Percentiles rank a stretch among this genome's conserved stretches.
Evolutionary conservation across 1,284 basidiomycete genomes (phyloP).

Genomic region (Austroboletus novae-zelandiae): DNA sequence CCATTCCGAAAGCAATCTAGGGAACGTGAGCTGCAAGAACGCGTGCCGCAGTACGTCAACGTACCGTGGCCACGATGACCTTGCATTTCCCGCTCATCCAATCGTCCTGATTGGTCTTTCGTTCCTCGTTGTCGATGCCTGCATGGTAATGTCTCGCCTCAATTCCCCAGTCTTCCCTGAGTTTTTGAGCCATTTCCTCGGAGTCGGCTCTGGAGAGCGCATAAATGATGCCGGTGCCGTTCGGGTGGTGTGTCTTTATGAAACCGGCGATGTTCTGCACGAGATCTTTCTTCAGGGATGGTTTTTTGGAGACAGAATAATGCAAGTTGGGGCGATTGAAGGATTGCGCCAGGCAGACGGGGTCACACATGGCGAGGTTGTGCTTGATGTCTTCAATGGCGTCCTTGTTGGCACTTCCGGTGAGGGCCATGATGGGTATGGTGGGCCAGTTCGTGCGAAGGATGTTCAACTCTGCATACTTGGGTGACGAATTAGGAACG

Average conservation of each 20-base stretch:
- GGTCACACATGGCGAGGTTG: constrained; percentile 63
- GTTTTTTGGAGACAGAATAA: constrained; percentile 72
- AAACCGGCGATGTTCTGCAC: constrained; percentile 70
- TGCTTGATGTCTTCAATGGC: constrained; percentile 79
- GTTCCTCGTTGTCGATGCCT: constrained; percentile 65
- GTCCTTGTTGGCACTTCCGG: constrained; percentile 85
- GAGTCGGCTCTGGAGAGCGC: constrained; percentile 72
- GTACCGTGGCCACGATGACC: constrained; percentile 90
- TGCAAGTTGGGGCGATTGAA: constrained; percentile 92
- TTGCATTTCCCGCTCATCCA: constrained; percentile 78
- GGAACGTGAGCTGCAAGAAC: constrained; percentile 11
- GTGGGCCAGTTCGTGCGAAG: constrained; percentile 73
- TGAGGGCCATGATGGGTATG: constrained; percentile 94
- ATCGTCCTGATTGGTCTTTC: constrained; percentile 59
- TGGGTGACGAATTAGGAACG: constrained; percentile 10
- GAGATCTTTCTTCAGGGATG: constrained; percentile 46
- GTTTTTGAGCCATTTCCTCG: constrained; percentile 72
- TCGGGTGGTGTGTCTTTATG: constrained; percentile 59
- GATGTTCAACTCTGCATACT: constrained; percentile 69
- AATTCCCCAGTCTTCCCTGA: constrained; percentile 58
- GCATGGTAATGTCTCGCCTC: constrained; percentile 88
- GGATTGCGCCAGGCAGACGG: constrained; percentile 71
- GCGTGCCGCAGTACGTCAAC: constrained; percentile 6
- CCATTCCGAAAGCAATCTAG: constrained; percentile 94
- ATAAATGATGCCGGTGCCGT: constrained; percentile 86